phyloP scores from a whole-genome alignment of 2,329 filamentous ascomycete species.

The Trichoderma sp. region DNA sequence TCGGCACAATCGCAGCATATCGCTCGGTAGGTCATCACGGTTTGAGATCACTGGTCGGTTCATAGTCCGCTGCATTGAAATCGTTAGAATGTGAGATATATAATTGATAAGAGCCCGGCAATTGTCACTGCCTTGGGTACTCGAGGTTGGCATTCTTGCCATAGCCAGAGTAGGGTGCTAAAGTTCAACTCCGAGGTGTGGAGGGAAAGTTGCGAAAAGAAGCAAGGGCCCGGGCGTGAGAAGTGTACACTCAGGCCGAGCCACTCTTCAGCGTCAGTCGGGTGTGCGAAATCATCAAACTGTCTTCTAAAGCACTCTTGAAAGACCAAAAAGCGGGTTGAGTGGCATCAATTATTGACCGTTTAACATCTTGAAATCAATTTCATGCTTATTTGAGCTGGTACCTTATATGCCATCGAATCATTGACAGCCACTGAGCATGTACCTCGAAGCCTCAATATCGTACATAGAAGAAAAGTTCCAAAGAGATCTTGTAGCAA shows the following conservation, averaged over 20 bases:
- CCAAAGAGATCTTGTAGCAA: slow-evolving; percentile 19
- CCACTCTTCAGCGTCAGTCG: background rate
- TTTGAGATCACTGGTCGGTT: no score
- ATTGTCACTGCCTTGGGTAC: no score
- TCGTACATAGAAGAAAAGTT: background rate
- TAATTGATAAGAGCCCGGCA: background rate
- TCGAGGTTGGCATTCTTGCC: no score
- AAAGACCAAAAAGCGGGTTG: no score
- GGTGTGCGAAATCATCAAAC: no score
- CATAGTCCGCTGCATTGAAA: no score
- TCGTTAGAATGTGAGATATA: background rate
- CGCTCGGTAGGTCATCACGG: no score
- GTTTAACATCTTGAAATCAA: background rate
- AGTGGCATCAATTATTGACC: background rate
- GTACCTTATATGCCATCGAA: background rate
- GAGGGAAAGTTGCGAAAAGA: background rate
- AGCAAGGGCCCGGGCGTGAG: background rate
- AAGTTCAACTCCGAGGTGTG: no score
- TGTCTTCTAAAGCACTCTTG: no score
- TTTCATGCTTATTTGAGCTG: background rate
- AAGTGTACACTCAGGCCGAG: no score
- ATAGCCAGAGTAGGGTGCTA: background rate
- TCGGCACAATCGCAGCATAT: no score
- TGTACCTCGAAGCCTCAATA: background rate
- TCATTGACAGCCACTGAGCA: background rate